A percentile compares a stretch with the other conserved stretches of the same genome.
Conservation (phyloP, 192 early-diverging fungal species). For the Physocladia obscura region DNA sequence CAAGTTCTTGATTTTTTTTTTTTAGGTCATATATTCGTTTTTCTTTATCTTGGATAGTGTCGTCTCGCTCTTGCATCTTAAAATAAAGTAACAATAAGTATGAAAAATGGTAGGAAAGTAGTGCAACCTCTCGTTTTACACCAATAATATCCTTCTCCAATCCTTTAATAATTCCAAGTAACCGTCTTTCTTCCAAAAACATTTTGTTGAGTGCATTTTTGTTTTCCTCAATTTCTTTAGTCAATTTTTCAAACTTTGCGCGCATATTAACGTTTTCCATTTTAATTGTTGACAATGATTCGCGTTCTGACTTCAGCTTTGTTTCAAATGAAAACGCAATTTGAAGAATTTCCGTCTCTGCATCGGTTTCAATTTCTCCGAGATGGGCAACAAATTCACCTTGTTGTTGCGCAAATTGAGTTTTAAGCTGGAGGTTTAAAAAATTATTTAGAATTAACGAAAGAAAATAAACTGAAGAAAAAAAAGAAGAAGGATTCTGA, state of each 20-base stretch:
- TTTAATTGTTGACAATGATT: constrained; percentile 40
- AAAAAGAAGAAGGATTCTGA: not conserved
- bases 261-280: constrained; percentile 51
- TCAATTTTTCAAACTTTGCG: constrained; percentile 38
- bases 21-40: constrained; percentile 60
- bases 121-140: constrained; percentile 46
- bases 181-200: constrained; percentile 41
- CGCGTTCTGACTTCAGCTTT: constrained; percentile 46
- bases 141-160: constrained; percentile 56
- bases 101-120: not conserved
- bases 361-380: constrained; percentile 44
- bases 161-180: constrained; percentile 46
- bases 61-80: constrained; percentile 59
- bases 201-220: constrained; percentile 48
- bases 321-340: constrained; percentile 45
- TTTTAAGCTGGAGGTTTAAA: constrained; percentile 16
- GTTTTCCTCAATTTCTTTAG: constrained; percentile 51
- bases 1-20: constrained; percentile 63
- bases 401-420: constrained; percentile 14
- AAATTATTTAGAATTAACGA: not conserved
- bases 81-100: constrained; percentile 4
- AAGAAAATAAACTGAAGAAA: too few species aligned
- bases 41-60: constrained; percentile 61
- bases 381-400: constrained; percentile 25
- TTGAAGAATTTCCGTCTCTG: constrained; percentile 46